Evolutionary conservation across 495 filamentous ascomycete genomes (phyloP).

Genomic region (Hypoxylon intermedium): DNA sequence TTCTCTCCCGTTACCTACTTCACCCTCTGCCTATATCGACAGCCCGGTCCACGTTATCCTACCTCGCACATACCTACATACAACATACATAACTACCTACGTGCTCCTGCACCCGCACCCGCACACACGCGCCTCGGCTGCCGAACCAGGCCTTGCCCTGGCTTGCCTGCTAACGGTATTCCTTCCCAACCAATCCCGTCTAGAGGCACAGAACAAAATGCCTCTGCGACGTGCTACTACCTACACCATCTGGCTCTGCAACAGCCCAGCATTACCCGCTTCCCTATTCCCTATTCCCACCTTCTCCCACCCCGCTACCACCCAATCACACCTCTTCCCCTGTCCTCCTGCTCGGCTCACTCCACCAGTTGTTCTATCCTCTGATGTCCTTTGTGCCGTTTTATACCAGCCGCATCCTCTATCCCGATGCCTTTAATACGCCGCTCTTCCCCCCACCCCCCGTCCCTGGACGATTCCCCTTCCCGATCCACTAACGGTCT

Average conservation of each 20-base stretch:
- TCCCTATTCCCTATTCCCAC: conserved; percentile 26
- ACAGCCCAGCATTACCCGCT: conserved; percentile 44
- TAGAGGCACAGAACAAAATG: conserved; percentile 42
- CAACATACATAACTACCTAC: too few relatives aligned
- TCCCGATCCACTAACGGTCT: conserved; percentile 46
- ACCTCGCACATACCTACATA: conserved; percentile 43
- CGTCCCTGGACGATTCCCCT: conserved; percentile 40
- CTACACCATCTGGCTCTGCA: conserved; percentile 44
- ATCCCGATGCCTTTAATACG: conserved; percentile 42
- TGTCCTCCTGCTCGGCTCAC: conserved; percentile 43
- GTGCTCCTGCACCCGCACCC: conserved; percentile 32
- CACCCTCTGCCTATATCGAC: conserved; percentile 40
- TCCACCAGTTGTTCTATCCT: conserved; percentile 47
- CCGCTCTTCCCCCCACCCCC: conserved; percentile 39
- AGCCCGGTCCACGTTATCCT: conserved; percentile 43
- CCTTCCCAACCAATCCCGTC: conserved; percentile 29
- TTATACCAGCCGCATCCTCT: conserved; percentile 39
- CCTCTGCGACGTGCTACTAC: conserved; percentile 53
- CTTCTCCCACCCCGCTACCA: conserved; percentile 27
- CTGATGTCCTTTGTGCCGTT: conserved; percentile 41
- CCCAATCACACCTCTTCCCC: conserved; percentile 41
- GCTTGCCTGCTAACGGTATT: conserved; percentile 20
- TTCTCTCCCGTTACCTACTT: conserved; percentile 28
- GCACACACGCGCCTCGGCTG: conserved; percentile 22
- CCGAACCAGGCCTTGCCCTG: conserved; percentile 28